Evolutionary conservation across 352 stramenopile genomes (phyloP).

Genomic region (Sclerospora graminicola): DNA sequence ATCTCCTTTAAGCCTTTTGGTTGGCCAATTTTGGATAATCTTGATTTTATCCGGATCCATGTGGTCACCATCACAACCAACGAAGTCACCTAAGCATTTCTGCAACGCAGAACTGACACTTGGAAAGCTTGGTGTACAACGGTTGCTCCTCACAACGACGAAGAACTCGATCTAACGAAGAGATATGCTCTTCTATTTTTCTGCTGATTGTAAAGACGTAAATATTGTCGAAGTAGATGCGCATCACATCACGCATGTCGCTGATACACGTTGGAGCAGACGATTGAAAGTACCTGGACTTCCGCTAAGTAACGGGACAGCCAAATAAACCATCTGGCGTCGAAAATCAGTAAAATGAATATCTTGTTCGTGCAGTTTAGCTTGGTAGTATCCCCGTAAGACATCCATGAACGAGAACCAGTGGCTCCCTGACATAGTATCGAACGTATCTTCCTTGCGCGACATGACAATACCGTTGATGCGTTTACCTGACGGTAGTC

Average conservation of each 20-base stretch:
- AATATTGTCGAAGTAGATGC: neutral
- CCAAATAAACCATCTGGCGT: slow-evolving; percentile 1
- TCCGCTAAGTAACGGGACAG: neutral
- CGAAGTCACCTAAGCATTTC: slow-evolving; percentile 3
- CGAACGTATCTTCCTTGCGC: slow-evolving; percentile 1
- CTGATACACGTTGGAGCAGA: neutral
- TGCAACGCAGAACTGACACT: slow-evolving; percentile 1
- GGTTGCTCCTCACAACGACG: neutral
- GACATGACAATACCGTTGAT: neutral
- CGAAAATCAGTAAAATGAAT: slow-evolving; percentile 5
- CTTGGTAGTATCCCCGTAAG: slow-evolving; percentile 4
- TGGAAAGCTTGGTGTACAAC: slow-evolving; percentile 1
- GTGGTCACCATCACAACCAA: neutral
- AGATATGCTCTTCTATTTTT: neutral
- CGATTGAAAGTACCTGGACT: neutral
- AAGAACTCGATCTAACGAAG: neutral
- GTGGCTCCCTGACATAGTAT: neutral
- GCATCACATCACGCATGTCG: neutral
- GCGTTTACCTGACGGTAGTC: neutral
- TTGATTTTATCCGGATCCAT: slow-evolving; percentile 8
- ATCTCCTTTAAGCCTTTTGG: neutral
- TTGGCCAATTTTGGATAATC: neutral
- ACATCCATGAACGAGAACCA: slow-evolving; percentile 2
- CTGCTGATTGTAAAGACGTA: neutral
- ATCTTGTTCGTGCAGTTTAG: slow-evolving; percentile 1